These are phyloP conservation scores for Aspergillus intermedius DNA, from an alignment of 2,329 filamentous ascomycete genomes.

Conservation along the genomic window DNA sequence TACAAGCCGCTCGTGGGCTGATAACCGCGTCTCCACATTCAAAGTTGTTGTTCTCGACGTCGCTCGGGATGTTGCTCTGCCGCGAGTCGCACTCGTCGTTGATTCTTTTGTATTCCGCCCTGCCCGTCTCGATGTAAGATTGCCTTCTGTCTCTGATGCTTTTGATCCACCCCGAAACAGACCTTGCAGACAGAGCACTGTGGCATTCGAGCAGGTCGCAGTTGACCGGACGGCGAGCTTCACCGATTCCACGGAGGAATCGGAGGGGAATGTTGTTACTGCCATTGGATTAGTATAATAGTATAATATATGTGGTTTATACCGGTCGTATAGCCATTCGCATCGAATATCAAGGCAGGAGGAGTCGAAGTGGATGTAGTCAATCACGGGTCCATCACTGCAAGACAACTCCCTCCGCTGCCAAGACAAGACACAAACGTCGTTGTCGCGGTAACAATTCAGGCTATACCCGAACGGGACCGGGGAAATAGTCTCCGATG, in stretches of 20 bases:
- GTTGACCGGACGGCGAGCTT: constrained; percentile 50
- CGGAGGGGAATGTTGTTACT: constrained; percentile 25
- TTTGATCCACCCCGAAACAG: constrained; percentile 28
- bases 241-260: constrained; percentile 38
- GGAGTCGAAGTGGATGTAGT: constrained; percentile 7
- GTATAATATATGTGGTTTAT: background rate
- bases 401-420: constrained; percentile 1
- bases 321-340: background rate
- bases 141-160: constrained; percentile 14
- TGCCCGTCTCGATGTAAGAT: constrained; percentile 12
- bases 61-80: constrained; percentile 10
- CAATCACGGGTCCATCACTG: constrained; percentile 11
- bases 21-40: constrained; percentile 24
- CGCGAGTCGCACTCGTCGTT: constrained; percentile 14
- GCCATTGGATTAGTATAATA: constrained; percentile 18
- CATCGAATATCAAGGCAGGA: background rate
- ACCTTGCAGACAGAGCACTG: constrained; percentile 33
- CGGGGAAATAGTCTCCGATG: constrained; percentile 1
- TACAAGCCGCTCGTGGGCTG: constrained; percentile 33
- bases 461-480: constrained; percentile 13
- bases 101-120: constrained; percentile 19
- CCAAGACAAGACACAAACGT: background rate
- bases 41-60: constrained; percentile 12
- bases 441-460: constrained; percentile 8
- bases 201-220: constrained; percentile 47